Evolutionary conservation across 2,329 filamentous ascomycete species (phyloP).

Genomic region (Botrytis porri): DNA sequence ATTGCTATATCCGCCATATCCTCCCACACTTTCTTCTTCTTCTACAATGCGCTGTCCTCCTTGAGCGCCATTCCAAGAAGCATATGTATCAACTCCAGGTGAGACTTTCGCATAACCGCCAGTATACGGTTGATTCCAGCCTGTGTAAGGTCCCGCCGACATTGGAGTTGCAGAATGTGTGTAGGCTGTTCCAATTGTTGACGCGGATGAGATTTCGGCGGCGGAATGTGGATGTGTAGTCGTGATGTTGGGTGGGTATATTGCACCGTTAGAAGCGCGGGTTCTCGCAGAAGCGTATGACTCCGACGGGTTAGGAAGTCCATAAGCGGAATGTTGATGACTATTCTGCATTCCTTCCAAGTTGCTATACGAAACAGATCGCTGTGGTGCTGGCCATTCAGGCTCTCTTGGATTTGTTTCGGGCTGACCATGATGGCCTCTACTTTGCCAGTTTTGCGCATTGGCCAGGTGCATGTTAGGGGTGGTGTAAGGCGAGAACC

Average conservation of each 20-base stretch:
- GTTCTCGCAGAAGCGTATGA: constrained; percentile 11
- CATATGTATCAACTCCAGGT: constrained; percentile 31
- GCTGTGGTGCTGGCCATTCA: constrained; percentile 37
- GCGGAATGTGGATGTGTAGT: constrained; percentile 27
- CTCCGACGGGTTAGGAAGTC: constrained; percentile 22
- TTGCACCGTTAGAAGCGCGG: constrained; percentile 19
- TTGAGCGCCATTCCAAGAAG: constrained; percentile 29
- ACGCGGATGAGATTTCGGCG: constrained; percentile 27
- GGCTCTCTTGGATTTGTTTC: constrained; percentile 35
- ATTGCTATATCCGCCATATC: constrained; percentile 32
- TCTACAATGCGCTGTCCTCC: constrained; percentile 26
- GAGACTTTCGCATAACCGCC: constrained; percentile 33
- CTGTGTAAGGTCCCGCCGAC: constrained; percentile 27
- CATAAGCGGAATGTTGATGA: constrained; percentile 32
- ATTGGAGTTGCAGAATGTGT: constrained; percentile 26
- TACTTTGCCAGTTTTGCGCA: constrained; percentile 35
- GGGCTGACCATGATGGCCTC: constrained; percentile 31
- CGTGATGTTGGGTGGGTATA: constrained; percentile 35
- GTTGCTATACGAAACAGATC: constrained; percentile 38
- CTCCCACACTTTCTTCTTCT: constrained; percentile 25
- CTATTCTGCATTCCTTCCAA: constrained; percentile 35
- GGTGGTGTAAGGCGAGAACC: constrained; percentile 48
- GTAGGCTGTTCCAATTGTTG: constrained; percentile 27
- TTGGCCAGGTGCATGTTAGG: constrained; percentile 39
- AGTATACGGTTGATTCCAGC: constrained; percentile 32